Evolutionary conservation across 805 yeast species (phyloP), one percentile per base, ranked within the genome.

Genomic region (Pichia occidentalis): DNA sequence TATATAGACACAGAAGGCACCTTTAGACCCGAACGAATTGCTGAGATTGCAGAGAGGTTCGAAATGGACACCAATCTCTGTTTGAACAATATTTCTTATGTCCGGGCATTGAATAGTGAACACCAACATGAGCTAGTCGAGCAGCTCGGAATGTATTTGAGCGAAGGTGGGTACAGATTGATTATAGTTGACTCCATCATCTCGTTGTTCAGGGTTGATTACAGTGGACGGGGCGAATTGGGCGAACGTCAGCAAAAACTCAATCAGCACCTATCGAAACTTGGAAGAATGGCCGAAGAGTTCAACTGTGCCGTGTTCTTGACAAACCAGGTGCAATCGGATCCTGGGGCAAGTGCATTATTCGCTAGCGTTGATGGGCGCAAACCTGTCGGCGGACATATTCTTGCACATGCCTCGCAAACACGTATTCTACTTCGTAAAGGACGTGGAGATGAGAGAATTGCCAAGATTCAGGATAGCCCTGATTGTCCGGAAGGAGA

Each of bases 371-470:
- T 86, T 7, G 90, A 83, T 59, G 88, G 90, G 6, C 73, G 86
- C 50, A 83, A 83, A 56, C 90, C 92, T 43, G 79, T 82, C 46
- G 90, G 92, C 17, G 92, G 92, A 1, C 87, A 83, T 55, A 82
- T 83, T 42, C 65, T 83, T 47, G 90, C 87, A 2, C 88, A 81
- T 61, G 83, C 86, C 5, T 79, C 86, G 12, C 86, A 87, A 9
- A 82, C 92, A 1, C 67, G 92, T 58, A 71, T 83, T 25, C 63
- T 81, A 16, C 67, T 82, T 46, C 51, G 85, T 49, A 82, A 82
- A 54, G 90, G 88, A 20, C 70, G 86, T 49, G 88, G 80, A 5
- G 88, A 82, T 43, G 86, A 82, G 48, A 70, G 88, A 60, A 85
- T 82, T 22, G 86, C 87, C 30, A 83, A 81, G 56, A 68, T 82